These are phyloP conservation scores for Paratrimastix pyriformis DNA, from an alignment of 78 protist genomes.

Conservation along the genomic window DNA sequence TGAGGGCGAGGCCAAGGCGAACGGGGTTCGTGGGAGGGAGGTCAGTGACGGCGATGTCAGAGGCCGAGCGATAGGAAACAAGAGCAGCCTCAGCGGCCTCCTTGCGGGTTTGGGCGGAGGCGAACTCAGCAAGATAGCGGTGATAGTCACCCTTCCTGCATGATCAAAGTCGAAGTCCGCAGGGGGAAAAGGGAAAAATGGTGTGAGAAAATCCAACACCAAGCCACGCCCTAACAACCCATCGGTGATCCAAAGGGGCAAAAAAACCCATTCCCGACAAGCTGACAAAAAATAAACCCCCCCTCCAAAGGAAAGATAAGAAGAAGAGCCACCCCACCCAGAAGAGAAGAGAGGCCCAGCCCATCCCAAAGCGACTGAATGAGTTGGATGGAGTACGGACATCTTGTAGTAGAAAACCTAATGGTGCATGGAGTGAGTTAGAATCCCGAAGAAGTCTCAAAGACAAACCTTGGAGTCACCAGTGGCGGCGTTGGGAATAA, in stretches of 20 bases:
- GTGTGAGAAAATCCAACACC: no score
- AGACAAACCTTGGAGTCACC: slow-evolving; percentile 46
- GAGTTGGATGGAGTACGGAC: background rate
- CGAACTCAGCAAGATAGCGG: slow-evolving; percentile 93
- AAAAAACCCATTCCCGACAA: no score
- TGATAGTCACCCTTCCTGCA: slow-evolving; percentile 84
- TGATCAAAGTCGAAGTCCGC: background rate
- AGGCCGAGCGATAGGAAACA: slow-evolving; percentile 79
- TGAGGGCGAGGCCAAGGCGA: slow-evolving; percentile 72
- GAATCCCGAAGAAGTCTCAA: no score
- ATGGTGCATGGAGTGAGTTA: no score
- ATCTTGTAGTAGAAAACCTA: slow-evolving; percentile 91
- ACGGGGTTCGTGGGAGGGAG: slow-evolving; percentile 65
- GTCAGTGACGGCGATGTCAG: slow-evolving; percentile 33
- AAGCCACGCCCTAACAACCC: no score
- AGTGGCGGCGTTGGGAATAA: slow-evolving; percentile 2
- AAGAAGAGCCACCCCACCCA: background rate
- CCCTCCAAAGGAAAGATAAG: background rate
- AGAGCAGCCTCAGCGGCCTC: slow-evolving; percentile 68
- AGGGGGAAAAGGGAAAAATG: no score
- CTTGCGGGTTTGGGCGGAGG: slow-evolving; percentile 55
- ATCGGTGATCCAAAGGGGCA: no score
- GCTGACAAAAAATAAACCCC: no score
- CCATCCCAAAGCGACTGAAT: no score
- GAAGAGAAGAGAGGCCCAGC: background rate